phyloP scores from a whole-genome alignment of 305 asterid species.

The Andrographis paniculata region DNA sequence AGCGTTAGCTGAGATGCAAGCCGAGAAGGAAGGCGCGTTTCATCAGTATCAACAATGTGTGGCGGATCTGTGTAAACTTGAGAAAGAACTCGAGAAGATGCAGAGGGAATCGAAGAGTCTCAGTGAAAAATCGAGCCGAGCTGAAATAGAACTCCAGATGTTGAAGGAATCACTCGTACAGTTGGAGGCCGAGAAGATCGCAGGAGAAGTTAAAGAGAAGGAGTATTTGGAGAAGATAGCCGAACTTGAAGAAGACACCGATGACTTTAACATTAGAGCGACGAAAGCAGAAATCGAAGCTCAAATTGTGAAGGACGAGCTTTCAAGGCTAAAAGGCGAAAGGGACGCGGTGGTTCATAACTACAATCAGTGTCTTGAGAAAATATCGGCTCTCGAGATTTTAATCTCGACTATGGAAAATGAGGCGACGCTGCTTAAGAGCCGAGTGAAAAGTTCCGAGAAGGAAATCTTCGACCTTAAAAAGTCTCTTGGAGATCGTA shows the following conservation, averaged over 20 bases:
- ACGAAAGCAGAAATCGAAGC: slow-evolving; percentile 49
- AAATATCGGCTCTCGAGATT: slow-evolving; percentile 56
- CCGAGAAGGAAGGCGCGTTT: slow-evolving; percentile 55
- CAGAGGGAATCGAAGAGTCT: slow-evolving; percentile 41
- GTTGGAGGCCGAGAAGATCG: slow-evolving; percentile 55
- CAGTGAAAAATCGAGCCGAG: slow-evolving; percentile 48
- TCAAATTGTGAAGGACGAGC: slow-evolving; percentile 37
- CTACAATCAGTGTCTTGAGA: slow-evolving; percentile 41
- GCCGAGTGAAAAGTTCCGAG: slow-evolving; percentile 60
- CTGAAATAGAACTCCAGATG: slow-evolving; percentile 54
- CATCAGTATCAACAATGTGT: slow-evolving; percentile 59
- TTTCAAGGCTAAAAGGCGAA: slow-evolving; percentile 53
- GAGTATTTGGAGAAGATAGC: slow-evolving; percentile 51
- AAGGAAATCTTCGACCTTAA: slow-evolving; percentile 48
- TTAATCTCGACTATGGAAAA: slow-evolving; percentile 37
- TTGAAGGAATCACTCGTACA: slow-evolving; percentile 59
- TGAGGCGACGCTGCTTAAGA: slow-evolving; percentile 40
- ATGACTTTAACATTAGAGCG: slow-evolving; percentile 32
- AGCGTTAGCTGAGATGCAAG: slow-evolving; percentile 39
- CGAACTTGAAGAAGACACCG: slow-evolving; percentile 39
- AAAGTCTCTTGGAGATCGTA: slow-evolving; percentile 36
- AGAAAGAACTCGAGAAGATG: slow-evolving; percentile 46
- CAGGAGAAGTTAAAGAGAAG: slow-evolving; percentile 36
- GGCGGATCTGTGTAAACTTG: slow-evolving; percentile 39
- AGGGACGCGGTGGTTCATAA: slow-evolving; percentile 36